Conservation (phyloP, 805 yeast species). For the Candida corydali region DNA sequence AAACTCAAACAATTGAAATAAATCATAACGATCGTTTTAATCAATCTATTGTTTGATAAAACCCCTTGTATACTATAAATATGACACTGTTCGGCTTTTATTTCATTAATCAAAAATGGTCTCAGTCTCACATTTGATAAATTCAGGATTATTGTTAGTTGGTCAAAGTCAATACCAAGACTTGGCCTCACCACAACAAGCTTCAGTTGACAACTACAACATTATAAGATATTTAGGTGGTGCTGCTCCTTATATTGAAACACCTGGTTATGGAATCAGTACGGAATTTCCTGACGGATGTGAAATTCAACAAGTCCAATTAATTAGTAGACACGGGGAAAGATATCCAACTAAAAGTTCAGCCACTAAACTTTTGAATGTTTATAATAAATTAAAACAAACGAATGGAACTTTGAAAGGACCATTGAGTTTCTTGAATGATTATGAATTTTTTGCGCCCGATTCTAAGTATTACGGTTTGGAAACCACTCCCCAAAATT, state of each 20-base stretch:
- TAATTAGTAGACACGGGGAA: constrained; percentile 73
- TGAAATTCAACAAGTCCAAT: constrained; percentile 57
- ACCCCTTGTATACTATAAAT: too few species aligned
- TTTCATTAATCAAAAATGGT: constrained; percentile 27
- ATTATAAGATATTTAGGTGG: constrained; percentile 48
- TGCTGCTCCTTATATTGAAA: constrained; percentile 48
- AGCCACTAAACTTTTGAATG: constrained; percentile 16
- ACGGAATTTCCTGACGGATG: constrained; percentile 45
- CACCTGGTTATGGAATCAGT: constrained; percentile 48
- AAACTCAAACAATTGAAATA: too few species aligned
- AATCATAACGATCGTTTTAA: too few species aligned
- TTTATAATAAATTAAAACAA: constrained; percentile 14
- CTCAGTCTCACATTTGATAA: constrained; percentile 24
- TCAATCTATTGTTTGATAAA: too few species aligned
- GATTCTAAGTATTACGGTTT: constrained; percentile 35
- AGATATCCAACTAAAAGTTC: constrained; percentile 42
- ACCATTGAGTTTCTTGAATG: constrained; percentile 45
- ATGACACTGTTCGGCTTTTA: too few species aligned
- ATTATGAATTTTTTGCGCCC: constrained; percentile 42
- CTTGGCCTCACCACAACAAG: constrained; percentile 32
- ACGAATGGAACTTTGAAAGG: constrained; percentile 30
- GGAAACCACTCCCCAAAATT: constrained; percentile 44
- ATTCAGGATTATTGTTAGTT: constrained; percentile 29
- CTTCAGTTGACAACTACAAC: constrained; percentile 38
- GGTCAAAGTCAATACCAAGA: constrained; percentile 21